Evolutionary conservation across 768 basidiomycete species (phyloP).

Genomic region (Tricholoma saponaceum): DNA sequence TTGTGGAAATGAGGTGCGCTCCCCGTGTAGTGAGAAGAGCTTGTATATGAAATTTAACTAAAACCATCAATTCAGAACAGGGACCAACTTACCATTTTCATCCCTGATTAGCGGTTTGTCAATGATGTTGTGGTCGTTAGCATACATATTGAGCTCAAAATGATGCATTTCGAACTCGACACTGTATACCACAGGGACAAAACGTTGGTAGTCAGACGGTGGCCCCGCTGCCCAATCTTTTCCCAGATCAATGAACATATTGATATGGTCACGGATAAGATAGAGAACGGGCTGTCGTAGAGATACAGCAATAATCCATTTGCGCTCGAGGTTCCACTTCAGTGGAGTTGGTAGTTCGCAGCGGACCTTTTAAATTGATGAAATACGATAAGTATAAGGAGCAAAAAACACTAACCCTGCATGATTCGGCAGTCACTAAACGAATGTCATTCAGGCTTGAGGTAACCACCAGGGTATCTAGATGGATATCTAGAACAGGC

Average conservation of each 20-base stretch:
- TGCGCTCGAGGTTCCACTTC: constrained; percentile 74
- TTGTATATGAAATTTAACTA: constrained; percentile 21
- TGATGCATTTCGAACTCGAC: constrained; percentile 70
- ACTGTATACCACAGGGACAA: constrained; percentile 77
- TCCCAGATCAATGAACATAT: constrained; percentile 89
- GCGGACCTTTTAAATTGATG: constrained; percentile 42
- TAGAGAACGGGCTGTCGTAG: constrained; percentile 71
- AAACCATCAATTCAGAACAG: neutral
- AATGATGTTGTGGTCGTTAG: constrained; percentile 96
- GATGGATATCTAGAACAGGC: constrained; percentile 73
- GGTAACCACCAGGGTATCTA: constrained; percentile 71
- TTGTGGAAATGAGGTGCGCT: constrained; percentile 42
- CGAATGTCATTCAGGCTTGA: constrained; percentile 89
- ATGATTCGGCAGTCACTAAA: constrained; percentile 73
- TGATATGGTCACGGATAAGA: constrained; percentile 89
- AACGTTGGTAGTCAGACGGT: constrained; percentile 73
- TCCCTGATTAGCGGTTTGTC: constrained; percentile 78
- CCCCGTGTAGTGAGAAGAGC: constrained; percentile 74
- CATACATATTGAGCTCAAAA: constrained; percentile 74
- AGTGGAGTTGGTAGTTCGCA: constrained; percentile 78
- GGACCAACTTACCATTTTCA: constrained; percentile 66
- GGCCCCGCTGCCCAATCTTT: constrained; percentile 90
- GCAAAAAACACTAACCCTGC: constrained; percentile 46
- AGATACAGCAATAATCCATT: constrained; percentile 74
- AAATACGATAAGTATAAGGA: neutral